Conservation (phyloP, 2,329 filamentous ascomycete species). For the Xylaria sp. region DNA sequence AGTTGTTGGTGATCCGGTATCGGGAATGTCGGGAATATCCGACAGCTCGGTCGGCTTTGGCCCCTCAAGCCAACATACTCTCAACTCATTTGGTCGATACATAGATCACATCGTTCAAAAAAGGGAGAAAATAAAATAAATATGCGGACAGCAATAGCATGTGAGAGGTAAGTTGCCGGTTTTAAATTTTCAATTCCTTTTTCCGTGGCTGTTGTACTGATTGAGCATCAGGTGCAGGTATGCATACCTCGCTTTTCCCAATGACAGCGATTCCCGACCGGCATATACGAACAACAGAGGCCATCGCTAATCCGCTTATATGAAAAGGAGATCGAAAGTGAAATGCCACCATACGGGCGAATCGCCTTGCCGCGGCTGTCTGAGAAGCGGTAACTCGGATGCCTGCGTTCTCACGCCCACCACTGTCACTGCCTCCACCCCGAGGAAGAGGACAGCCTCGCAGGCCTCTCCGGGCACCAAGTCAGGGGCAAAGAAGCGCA, state of each 20-base stretch:
- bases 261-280: slow-evolving; percentile 18
- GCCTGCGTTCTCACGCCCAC: slow-evolving; percentile 33
- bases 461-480: not conserved
- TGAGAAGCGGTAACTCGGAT: slow-evolving; percentile 27
- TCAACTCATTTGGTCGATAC: not conserved
- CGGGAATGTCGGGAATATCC: slow-evolving; percentile 36
- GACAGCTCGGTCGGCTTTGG: slow-evolving; percentile 25
- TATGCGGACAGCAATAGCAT: slow-evolving; percentile 37
- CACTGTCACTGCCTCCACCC: not conserved
- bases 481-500: slow-evolving; percentile 11
- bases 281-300: not conserved
- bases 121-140: not conserved
- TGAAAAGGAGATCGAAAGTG: slow-evolving; percentile 32
- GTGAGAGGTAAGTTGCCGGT: slow-evolving; percentile 28
- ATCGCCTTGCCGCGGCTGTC: slow-evolving; percentile 33
- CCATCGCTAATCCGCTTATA: slow-evolving; percentile 10
- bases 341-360: slow-evolving; percentile 35
- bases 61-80: not conserved
- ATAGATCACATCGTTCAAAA: not conserved
- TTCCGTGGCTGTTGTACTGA: slow-evolving; percentile 16
- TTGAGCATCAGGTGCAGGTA: slow-evolving; percentile 30
- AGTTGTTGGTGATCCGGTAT: slow-evolving; percentile 28
- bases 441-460: slow-evolving; percentile 18
- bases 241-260: slow-evolving; percentile 21
- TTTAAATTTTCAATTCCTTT: not conserved